Evolutionary conservation across 352 stramenopile genomes (phyloP).

Genomic region (Pythium pyrilobum): DNA sequence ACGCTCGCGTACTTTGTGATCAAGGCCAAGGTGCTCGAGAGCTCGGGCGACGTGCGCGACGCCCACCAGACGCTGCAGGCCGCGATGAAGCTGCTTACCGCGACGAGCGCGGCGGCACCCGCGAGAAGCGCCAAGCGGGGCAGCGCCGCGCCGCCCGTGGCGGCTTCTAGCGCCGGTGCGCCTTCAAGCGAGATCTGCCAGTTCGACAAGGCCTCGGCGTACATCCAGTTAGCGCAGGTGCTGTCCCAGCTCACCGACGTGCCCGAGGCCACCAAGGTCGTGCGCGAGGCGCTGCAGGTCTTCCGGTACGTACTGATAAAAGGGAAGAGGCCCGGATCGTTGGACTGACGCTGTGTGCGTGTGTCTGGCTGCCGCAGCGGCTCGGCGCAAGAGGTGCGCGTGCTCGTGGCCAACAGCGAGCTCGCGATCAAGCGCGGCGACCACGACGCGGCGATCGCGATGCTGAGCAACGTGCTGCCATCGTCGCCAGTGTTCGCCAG

Average conservation of each 20-base stretch:
- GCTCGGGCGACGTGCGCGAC: slow-evolving; percentile 69
- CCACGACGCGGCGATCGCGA: slow-evolving; percentile 85
- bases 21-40: slow-evolving; percentile 81
- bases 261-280: slow-evolving; percentile 51
- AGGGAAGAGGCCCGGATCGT: no score
- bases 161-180: not conserved
- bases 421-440: slow-evolving; percentile 88
- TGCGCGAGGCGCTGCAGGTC: slow-evolving; percentile 63
- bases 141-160: not conserved
- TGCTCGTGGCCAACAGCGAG: slow-evolving; percentile 89
- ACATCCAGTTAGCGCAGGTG: slow-evolving; percentile 82
- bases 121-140: no score
- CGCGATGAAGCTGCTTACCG: slow-evolving; percentile 65
- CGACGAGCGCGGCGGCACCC: no score
- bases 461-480: slow-evolving; percentile 84
- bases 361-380: slow-evolving; percentile 25
- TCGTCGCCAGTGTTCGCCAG: slow-evolving; percentile 78
- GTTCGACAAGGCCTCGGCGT: slow-evolving; percentile 84
- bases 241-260: slow-evolving; percentile 77
- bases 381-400: slow-evolving; percentile 84
- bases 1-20: slow-evolving; percentile 85
- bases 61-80: slow-evolving; percentile 71
- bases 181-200: slow-evolving; percentile 35
- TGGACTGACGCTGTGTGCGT: not conserved
- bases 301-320: slow-evolving; percentile 36